Base-by-base conservation (phyloP, 1,284 basidiomycete genomes). In the Takashimella koratensis region DNA sequence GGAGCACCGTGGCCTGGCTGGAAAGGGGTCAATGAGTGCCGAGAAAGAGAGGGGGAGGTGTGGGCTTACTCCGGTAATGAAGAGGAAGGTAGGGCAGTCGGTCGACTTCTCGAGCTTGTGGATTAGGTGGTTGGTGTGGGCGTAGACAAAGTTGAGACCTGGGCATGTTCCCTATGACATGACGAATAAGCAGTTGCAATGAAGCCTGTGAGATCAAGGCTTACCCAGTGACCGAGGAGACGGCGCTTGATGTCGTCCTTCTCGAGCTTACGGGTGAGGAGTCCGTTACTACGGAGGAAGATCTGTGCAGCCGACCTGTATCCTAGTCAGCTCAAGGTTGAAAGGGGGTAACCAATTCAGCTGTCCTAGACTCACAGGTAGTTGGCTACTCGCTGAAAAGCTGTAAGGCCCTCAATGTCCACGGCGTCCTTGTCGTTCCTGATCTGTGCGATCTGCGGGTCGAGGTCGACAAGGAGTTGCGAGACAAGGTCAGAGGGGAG, bases 1-100 rank as follows among this genome's bases (percentile, higher is more conserved):
- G 90, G 90, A 3, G 90, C 90, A 25, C 87, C 87, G 63, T 90
- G 88, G 21, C 87, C 86, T 80, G 60, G 44, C 5, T 85, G 6
- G 88, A 81, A 16, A 93, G 81, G 30, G 86, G 44, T 12, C 25
- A n/a, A 39, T 16, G 41, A 23, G 5, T 41, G 19, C 13, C 26
- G 44, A 53, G 49, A 40, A 54, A 19, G 44, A 46, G 45, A 21
- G 27, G 20, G 36, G 46, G 40, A 41, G 39, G 16, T 5, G 12
- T 4, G 24, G 8, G 66, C 71, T 62, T 43, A 72, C 67, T 6
- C 73, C 75, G 23, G 70, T 85, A 53, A 91, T 83, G 56, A 86
- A 87, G 46, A 91, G 78, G 10, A 82, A 64, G 12, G 54, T 30
- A 19, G 64, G 54, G 45, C 78, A 64, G 85, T 81, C 3, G 20